Conservation (phyloP, 2,329 filamentous ascomycete genomes). For the Aspergillus quadrilineatus region DNA sequence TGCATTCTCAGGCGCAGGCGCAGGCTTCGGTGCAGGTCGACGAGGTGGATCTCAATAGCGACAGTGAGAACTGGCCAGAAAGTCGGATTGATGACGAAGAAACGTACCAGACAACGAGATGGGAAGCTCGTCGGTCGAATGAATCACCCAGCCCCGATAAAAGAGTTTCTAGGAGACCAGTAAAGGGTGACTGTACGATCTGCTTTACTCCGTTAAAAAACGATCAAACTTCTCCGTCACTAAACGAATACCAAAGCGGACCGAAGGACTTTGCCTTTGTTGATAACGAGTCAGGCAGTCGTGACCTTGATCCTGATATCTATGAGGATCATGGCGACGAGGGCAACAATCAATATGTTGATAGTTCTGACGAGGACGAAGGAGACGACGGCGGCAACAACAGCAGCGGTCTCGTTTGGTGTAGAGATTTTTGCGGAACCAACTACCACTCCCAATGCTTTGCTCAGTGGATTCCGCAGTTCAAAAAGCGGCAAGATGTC, state of each 20-base stretch:
- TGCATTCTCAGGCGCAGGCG: too few species aligned
- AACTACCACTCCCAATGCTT: slow-evolving; percentile 21
- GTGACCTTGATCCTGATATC: not conserved
- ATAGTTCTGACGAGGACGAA: too few species aligned
- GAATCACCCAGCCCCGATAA: not conserved
- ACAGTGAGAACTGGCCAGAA: too few species aligned
- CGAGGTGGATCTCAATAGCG: too few species aligned
- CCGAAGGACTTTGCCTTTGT: not conserved
- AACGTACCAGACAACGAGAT: too few species aligned
- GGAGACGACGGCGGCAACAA: not conserved
- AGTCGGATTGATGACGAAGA: too few species aligned
- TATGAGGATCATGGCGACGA: not conserved
- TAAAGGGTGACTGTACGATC: slow-evolving; percentile 4
- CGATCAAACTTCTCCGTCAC: not conserved
- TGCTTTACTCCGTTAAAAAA: not conserved
- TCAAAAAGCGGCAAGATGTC: not conserved
- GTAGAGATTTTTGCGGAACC: slow-evolving; percentile 16
- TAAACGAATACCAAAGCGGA: not conserved
- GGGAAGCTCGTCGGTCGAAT: too few species aligned
- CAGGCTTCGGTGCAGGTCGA: too few species aligned
- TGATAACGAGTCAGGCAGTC: not conserved
- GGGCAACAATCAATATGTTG: too few species aligned
- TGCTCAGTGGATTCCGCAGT: slow-evolving; percentile 10
- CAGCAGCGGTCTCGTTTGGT: slow-evolving; percentile 13
- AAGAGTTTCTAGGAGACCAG: not conserved